These are phyloP conservation scores for Medicago ruthenica DNA, from an alignment of 306 rosid genomes.

Conservation along the genomic window DNA sequence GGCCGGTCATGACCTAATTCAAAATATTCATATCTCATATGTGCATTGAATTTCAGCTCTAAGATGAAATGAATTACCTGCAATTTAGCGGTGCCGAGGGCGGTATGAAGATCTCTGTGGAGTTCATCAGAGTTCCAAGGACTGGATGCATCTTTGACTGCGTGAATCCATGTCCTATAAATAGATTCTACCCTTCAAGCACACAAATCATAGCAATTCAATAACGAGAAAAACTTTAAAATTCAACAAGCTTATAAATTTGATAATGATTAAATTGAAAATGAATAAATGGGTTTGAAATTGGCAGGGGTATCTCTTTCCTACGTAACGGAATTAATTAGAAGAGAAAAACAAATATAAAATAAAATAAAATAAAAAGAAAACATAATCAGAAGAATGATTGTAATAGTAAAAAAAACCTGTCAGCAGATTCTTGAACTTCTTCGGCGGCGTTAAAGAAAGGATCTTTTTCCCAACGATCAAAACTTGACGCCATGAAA, in stretches of 20 bases:
- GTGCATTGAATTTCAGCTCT: not conserved
- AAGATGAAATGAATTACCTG: slow-evolving; percentile 62
- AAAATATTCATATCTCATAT: too few relatives aligned
- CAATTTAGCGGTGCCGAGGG: slow-evolving; percentile 97
- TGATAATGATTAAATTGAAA: not conserved
- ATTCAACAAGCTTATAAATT: slow-evolving; percentile 5
- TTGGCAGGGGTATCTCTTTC: not conserved
- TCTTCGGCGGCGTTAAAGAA: slow-evolving; percentile 93
- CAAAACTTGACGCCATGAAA: slow-evolving; percentile 82
- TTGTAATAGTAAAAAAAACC: slow-evolving; percentile 50
- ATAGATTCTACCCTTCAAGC: slow-evolving; percentile 86
- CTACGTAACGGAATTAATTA: slow-evolving; percentile 3
- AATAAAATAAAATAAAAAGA: slow-evolving; percentile 27
- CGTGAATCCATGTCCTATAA: slow-evolving; percentile 80
- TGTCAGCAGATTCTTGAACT: slow-evolving; percentile 96
- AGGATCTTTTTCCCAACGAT: slow-evolving; percentile 98
- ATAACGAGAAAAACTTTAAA: slow-evolving; percentile 24
- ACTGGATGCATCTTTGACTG: slow-evolving; percentile 58
- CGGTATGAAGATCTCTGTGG: slow-evolving; percentile 75
- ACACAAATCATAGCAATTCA: slow-evolving; percentile 36
- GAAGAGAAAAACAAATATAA: not conserved
- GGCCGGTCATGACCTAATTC: not conserved
- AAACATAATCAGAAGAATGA: too few relatives aligned
- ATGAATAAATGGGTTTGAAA: not conserved
- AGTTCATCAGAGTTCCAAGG: slow-evolving; percentile 75